Evolutionary conservation across 495 filamentous ascomycete species (phyloP), one percentile per base, ranked within the genome.

Genomic region (Podospora tetraspora): DNA sequence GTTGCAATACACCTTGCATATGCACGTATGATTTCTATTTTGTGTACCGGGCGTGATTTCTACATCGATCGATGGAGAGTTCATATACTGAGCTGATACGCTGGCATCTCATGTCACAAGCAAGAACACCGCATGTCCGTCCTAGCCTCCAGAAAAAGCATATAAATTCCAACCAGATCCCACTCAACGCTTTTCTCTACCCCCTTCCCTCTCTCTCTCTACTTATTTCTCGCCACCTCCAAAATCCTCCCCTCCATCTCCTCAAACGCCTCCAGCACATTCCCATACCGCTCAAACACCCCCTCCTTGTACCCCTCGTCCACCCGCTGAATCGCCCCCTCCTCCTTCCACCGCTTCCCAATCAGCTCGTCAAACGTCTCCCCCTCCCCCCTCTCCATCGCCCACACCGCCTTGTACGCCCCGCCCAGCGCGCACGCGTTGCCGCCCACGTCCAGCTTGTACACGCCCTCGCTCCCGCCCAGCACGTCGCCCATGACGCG

Each of bases 361-460:
- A 99, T 88, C 70, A 96, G 82, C 52, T 93, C 88, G 75, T 97
- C 95, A 82, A 97, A 99, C 11, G 85, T 90, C 84, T 96, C 88
- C 25, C 85, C 85, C 7, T 70, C 74, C 23, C 76, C 73, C 32
- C 92, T 80, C 80, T 97, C 93, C 34, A 92, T 81, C 1, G 89
- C 92, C 95, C 95, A 99, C 0, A 94, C 89, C 61, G 95, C 94
- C 80, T 97, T 97, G 77, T 99, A 97, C n/a, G 94, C 95, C 21
- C 92, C 93, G 12, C 94, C 95, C 10, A 99, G 78, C 22, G 94
- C 95, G 78, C 95, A 99, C 30, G 95, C 94, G 79, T 97, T 97
- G 7, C 93, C 92, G n/a, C 94, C 93, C 24, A 97, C 90, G 77
- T 98, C 94, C 3, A 99, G 85, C 79, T 88, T 88, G 74, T 91